A percentile compares a stretch with the other conserved stretches of the same genome.
Evolutionary conservation across 441 rosid genomes (phyloP).

Genomic region (Viola pubescens): DNA sequence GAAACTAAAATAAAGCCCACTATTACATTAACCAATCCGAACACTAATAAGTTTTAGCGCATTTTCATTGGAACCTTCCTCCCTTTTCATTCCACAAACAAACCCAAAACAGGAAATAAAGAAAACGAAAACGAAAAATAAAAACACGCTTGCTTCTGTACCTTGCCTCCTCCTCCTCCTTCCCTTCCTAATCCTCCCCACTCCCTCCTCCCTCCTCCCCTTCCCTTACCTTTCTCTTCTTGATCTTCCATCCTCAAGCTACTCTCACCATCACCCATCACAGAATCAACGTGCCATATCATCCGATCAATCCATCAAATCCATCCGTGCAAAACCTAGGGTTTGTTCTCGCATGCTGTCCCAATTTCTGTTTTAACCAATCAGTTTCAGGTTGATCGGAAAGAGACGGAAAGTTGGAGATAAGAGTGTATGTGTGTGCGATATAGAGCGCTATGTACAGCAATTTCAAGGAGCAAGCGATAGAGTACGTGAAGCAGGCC

Average conservation of each 20-base stretch:
- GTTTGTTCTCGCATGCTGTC: constrained; percentile 8
- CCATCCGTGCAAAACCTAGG: neutral
- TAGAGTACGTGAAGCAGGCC: constrained; percentile 95
- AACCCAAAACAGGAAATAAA: no score
- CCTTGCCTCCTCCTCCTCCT: neutral
- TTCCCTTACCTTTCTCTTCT: neutral
- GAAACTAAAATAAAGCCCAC: no score
- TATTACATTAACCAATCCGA: no score
- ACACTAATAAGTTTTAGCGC: no score
- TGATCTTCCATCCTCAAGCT: neutral
- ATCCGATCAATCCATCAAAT: neutral
- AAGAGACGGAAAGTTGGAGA: neutral
- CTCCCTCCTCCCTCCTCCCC: neutral
- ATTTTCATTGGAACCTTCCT: no score
- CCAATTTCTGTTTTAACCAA: neutral
- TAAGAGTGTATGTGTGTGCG: no score
- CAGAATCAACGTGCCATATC: no score
- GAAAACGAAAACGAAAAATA: no score
- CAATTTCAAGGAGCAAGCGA: constrained; percentile 98
- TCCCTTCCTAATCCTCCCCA: neutral
- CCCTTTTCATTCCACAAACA: no score
- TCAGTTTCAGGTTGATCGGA: neutral
- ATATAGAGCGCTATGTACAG: constrained; percentile 53
- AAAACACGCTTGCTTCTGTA: neutral
- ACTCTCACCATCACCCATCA: no score